phyloP scores from a whole-genome alignment of 129 eudicot genomes.

The Escallonia rubra region DNA sequence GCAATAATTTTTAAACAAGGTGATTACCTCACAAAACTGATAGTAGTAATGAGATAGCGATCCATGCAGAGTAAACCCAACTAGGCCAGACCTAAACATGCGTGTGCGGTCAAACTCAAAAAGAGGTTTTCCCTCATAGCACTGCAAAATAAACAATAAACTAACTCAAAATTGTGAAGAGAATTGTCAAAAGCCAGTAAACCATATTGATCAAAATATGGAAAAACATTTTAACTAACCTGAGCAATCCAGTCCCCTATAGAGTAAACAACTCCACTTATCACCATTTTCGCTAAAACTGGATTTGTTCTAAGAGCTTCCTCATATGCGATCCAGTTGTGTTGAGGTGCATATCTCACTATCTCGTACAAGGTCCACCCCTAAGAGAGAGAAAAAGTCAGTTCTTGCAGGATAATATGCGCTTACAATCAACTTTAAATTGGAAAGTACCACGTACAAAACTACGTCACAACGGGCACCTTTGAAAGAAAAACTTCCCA shows the following conservation, averaged over 20 bases:
- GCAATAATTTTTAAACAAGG: neutral
- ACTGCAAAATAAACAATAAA: slow-evolving; percentile 38
- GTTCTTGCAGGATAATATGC: neutral
- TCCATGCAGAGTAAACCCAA: slow-evolving; percentile 91
- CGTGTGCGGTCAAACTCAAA: slow-evolving; percentile 90
- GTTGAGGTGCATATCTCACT: slow-evolving; percentile 89
- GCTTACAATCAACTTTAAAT: neutral
- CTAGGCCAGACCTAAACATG: slow-evolving; percentile 88
- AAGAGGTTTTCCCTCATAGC: slow-evolving; percentile 91
- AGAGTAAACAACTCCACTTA: slow-evolving; percentile 90
- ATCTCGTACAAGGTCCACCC: slow-evolving; percentile 94
- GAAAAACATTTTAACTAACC: slow-evolving; percentile 21
- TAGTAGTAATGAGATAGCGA: slow-evolving; percentile 96
- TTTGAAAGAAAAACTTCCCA: neutral
- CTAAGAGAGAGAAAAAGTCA: slow-evolving; percentile 24
- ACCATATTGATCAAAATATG: neutral
- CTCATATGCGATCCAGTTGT: slow-evolving; percentile 92
- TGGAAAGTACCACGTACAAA: neutral
- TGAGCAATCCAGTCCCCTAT: slow-evolving; percentile 98
- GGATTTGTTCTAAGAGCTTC: slow-evolving; percentile 87
- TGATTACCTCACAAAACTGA: slow-evolving; percentile 80
- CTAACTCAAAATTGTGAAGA: neutral
- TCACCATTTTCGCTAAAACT: slow-evolving; percentile 81
- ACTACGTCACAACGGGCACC: neutral
- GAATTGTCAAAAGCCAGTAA: neutral